Evolutionary conservation across 2,329 filamentous ascomycete genomes (phyloP).

Genomic region (Aspergillus hiratsukae): DNA sequence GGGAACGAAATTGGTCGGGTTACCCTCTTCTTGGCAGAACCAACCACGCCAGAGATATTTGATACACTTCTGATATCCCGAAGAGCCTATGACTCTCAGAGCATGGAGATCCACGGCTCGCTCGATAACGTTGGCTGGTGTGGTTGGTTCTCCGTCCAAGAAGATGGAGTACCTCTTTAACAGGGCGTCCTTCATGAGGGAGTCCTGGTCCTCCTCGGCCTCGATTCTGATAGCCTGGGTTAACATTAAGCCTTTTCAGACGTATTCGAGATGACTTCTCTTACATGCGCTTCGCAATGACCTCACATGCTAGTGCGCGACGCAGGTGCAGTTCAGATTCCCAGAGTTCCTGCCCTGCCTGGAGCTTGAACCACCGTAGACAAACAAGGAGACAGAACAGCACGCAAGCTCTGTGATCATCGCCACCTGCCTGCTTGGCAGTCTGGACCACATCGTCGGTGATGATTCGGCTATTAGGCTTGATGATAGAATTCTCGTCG

Average conservation of each 20-base stretch:
- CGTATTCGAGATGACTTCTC: not conserved
- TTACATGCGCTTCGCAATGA: constrained; percentile 75
- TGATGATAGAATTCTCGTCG: constrained; percentile 67
- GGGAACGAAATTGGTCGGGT: constrained; percentile 82
- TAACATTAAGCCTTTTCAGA: not conserved
- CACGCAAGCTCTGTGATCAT: constrained; percentile 71
- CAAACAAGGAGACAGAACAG: constrained; percentile 77
- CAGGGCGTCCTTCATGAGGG: constrained; percentile 74
- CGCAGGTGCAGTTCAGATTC: constrained; percentile 79
- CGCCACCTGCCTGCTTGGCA: constrained; percentile 74
- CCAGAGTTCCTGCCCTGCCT: constrained; percentile 80
- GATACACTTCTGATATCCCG: constrained; percentile 95
- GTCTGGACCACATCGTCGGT: constrained; percentile 74
- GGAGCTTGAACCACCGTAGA: constrained; percentile 71
- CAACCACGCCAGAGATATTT: constrained; percentile 90
- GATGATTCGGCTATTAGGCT: constrained; percentile 79
- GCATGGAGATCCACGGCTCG: constrained; percentile 91
- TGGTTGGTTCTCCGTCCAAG: constrained; percentile 64
- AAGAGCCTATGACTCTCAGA: constrained; percentile 79
- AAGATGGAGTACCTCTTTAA: constrained; percentile 86
- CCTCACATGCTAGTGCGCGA: constrained; percentile 77
- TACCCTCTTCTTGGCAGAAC: constrained; percentile 92
- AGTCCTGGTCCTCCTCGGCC: constrained; percentile 69
- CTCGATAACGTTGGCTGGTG: constrained; percentile 83
- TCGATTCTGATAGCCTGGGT: constrained; percentile 63